Percentiles rank a stretch among this genome's conserved stretches.
Conservation (phyloP, 2,329 filamentous ascomycete genomes). For the Acephala macrosclerotiorum region DNA sequence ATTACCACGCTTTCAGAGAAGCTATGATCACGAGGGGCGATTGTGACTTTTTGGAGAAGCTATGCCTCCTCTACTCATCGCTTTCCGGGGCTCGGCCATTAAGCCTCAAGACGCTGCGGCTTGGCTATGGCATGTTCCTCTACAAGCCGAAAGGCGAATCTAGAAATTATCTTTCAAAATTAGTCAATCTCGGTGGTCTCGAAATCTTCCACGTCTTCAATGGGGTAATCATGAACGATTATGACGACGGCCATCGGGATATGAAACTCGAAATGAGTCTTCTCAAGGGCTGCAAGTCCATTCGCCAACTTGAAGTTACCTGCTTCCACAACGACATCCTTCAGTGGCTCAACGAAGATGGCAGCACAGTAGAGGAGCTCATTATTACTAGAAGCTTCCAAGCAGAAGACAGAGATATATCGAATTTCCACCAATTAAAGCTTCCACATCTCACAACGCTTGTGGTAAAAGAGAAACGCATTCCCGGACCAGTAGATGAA, state of each 20-base stretch:
- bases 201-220: neutral
- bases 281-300: neutral
- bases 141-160: neutral
- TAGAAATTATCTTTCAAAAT: neutral
- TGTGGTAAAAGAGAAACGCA: no score
- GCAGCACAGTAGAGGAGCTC: neutral
- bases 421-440: no score
- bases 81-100: neutral
- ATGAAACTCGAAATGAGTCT: neutral
- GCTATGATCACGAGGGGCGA: neutral
- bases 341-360: neutral
- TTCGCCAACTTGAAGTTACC: neutral
- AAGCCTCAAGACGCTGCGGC: neutral
- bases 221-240: neutral
- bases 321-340: neutral
- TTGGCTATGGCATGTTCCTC: neutral
- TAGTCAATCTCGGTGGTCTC: neutral
- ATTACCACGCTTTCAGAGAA: neutral
- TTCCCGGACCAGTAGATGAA: no score
- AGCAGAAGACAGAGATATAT: no score
- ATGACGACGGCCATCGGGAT: no score
- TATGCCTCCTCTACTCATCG: neutral
- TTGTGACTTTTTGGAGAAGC: neutral
- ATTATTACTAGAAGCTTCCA: no score
- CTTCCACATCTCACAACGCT: no score